phyloP scores from a whole-genome alignment of 2,329 filamentous ascomycete species.

The Alternaria postmessia region DNA sequence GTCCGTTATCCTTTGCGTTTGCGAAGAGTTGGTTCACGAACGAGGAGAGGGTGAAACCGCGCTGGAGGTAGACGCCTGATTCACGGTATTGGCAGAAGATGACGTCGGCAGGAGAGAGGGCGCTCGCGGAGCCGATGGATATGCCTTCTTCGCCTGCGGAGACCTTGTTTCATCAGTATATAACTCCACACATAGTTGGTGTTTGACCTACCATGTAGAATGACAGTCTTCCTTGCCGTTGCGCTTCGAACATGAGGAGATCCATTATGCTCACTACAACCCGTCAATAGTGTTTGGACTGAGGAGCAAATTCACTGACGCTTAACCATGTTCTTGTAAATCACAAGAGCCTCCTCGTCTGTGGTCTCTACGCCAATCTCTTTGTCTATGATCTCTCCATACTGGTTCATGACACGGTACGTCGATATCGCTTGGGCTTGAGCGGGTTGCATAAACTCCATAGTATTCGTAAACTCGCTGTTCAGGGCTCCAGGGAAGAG shows the following conservation, averaged over 20 bases:
- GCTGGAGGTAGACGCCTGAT: slow-evolving; percentile 86
- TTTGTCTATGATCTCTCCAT: slow-evolving; percentile 82
- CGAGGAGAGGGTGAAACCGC: slow-evolving; percentile 84
- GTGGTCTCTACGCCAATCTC: slow-evolving; percentile 71
- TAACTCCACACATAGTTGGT: not conserved
- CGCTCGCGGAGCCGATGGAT: slow-evolving; percentile 86
- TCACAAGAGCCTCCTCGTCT: slow-evolving; percentile 65
- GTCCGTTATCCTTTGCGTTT: slow-evolving; percentile 80
- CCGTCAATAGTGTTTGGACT: slow-evolving; percentile 8
- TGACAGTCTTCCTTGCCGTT: slow-evolving; percentile 89
- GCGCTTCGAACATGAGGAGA: slow-evolving; percentile 96
- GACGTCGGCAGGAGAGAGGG: slow-evolving; percentile 82
- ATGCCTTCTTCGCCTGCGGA: slow-evolving; percentile 95
- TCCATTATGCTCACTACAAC: slow-evolving; percentile 81
- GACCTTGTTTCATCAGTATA: slow-evolving; percentile 52
- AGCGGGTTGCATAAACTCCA: slow-evolving; percentile 79
- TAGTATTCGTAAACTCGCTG: slow-evolving; percentile 84
- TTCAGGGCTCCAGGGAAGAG: slow-evolving; percentile 94
- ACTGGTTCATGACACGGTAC: slow-evolving; percentile 89
- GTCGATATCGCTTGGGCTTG: slow-evolving; percentile 79
- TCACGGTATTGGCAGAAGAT: slow-evolving; percentile 96
- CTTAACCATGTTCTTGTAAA: slow-evolving; percentile 72
- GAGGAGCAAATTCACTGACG: slow-evolving; percentile 44
- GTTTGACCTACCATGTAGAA: slow-evolving; percentile 86
- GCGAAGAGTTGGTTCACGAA: slow-evolving; percentile 98